Evolutionary conservation across 1,284 basidiomycete species (phyloP).

Genomic region (Sanghuangporus weigelae): DNA sequence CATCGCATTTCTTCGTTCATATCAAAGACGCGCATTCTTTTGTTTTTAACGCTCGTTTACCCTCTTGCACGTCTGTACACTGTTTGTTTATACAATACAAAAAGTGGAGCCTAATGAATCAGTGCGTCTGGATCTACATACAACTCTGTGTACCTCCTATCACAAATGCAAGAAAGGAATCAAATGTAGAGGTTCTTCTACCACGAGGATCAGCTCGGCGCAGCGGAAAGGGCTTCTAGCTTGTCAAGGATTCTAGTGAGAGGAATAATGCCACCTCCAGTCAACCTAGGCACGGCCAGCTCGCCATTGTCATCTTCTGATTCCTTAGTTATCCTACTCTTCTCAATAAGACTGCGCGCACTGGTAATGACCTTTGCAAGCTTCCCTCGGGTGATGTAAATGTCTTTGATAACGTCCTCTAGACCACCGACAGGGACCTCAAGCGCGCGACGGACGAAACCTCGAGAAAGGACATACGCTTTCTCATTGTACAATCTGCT

Average conservation of each 20-base stretch:
- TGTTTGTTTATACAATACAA: conserved; percentile 3
- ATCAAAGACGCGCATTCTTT: not conserved
- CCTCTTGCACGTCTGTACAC: not conserved
- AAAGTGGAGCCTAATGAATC: conserved; percentile 2
- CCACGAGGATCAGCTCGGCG: not conserved
- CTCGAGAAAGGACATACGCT: conserved; percentile 85
- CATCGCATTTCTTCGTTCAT: not conserved
- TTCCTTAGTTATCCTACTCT: conserved; percentile 45
- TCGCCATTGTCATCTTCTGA: conserved; percentile 43
- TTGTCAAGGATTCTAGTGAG: conserved; percentile 66
- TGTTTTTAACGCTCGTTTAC: not conserved
- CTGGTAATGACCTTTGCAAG: conserved; percentile 66
- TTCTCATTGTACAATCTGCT: conserved; percentile 88
- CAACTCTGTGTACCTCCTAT: conserved; percentile 15
- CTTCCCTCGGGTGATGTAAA: conserved; percentile 65
- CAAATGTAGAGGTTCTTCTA: not conserved
- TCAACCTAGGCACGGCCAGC: conserved; percentile 70
- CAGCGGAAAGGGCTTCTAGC: conserved; percentile 36
- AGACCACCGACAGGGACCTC: conserved; percentile 71
- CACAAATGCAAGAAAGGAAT: not conserved
- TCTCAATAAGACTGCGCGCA: conserved; percentile 60
- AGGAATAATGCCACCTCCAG: conserved; percentile 76
- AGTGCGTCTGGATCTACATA: not conserved
- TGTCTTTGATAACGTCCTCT: conserved; percentile 66
- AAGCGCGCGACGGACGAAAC: conserved; percentile 82